Evolutionary conservation across 1,139 yeast genomes (phyloP), one percentile per base, ranked within the genome.

Genomic region (Entelexis sorbosivorans): DNA sequence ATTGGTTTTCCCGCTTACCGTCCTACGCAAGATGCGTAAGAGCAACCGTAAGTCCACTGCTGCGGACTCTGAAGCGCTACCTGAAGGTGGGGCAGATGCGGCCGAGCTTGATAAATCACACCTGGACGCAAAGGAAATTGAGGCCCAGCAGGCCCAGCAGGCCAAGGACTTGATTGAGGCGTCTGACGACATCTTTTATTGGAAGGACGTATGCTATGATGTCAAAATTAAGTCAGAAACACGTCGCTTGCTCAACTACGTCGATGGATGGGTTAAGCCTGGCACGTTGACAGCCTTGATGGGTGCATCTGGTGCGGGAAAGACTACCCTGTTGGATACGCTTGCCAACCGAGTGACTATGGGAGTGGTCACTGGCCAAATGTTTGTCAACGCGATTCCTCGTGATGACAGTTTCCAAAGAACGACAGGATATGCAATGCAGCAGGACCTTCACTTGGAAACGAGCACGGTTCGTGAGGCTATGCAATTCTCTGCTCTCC

Each of bases 231-330:
- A 83, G 63, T 62, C 62, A n/a, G 65, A 65, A 44, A 56, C 76
- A n/a, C 73, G 87, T 60, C 74, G 80, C 40, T 75, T 84, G 59
- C 72, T 84, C 63, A 73, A 76, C 60, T 76, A 77, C 56, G 85
- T 84, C 51, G 88, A 82, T 64, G 94, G 94, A 49, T 84, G 86
- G 84, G 91, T 84, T 45, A 80, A 81, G 63, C 89, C 89, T 13
- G 82, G 83, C 58, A 78, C 82, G 14, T 68, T 82, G 58, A 82
- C 88, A 39, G 91, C 91, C 9, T 69, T 82, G 42, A 82, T 84
- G 93, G 94, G 94, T 58, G 83, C 89, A 20, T 82, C 93, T 22
- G 94, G 94, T 68, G 93, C 93, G 48, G 93, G 93, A 71, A 83
- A 83, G 64, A 84, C 93, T 16, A 83, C 93, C 1, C 64, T 79